Base-by-base conservation (phyloP, 2,329 filamentous ascomycete genomes). In the Cercospora citrullina region DNA sequence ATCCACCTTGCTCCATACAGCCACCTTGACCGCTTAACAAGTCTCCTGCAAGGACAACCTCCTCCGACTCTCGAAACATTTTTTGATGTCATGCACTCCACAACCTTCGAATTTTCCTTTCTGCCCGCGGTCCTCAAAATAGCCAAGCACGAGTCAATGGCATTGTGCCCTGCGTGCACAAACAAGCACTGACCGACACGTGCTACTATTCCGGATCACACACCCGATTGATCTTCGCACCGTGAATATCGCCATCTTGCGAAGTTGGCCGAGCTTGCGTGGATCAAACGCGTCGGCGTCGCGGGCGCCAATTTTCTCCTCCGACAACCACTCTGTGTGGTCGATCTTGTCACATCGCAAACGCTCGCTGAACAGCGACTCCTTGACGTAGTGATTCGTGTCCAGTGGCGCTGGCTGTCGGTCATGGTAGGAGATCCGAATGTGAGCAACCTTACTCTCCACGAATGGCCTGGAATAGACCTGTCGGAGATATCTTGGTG, bases 21-120 rank as follows among this genome's bases (percentile, higher is more conserved):
- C 33, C 18, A 51, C 26, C n/a, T 30, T 62, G 36, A 62, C 60
- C 60, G 60, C 60, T 62, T 28, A 51, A 30, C 28, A 28, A 12
- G 28, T 23, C 21, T 9, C 21, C 33, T 48, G 60, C 60, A 62
- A 62, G 60, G 60, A 51, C 33, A 16, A 16, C 26, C 33, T 21
- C 23, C 36, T 62, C 60, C 21, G 23, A n/a, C 39, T 57, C 48
- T 45, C 48, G 51, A 42, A 58, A 58, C 51, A 33, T 21, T 21
- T 16, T 16, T 53, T 28, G 31, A 58, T 58, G 51, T 64, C 33
- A 57, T 58, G 62, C 51, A 42, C 62, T 39, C 62, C 62, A 64
- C 62, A 58, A 42, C 62, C 18, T 30, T 64, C 61, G 23, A 18
- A 26, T 28, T 53, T 51, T 33, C 45, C 26, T 12, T 45, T 16